phyloP scores from a whole-genome alignment of 306 rosid species.

The Ormosia emarginata region DNA sequence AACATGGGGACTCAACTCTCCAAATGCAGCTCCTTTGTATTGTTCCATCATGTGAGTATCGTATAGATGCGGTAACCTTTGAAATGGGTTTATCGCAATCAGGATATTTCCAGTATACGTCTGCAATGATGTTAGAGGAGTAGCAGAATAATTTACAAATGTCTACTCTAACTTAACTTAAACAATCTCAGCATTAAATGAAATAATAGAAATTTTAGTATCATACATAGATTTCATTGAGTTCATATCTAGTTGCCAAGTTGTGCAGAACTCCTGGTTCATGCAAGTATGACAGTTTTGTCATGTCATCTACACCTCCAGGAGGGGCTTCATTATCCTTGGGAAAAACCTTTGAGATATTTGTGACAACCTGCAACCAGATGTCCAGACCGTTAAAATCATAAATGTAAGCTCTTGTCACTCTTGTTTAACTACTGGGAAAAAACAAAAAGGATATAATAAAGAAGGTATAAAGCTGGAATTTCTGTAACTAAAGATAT shows the following conservation, averaged over 20 bases:
- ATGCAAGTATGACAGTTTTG: slow-evolving; percentile 95
- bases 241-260: slow-evolving; percentile 98
- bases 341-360: slow-evolving; percentile 88
- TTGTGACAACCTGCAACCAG: slow-evolving; percentile 64
- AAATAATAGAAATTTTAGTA: slow-evolving; percentile 7
- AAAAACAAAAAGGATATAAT: not conserved
- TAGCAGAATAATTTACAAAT: slow-evolving; percentile 21
- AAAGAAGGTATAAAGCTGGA: not conserved
- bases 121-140: slow-evolving; percentile 51
- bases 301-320: slow-evolving; percentile 99
- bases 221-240: slow-evolving; percentile 96
- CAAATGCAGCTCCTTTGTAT: slow-evolving; percentile 93
- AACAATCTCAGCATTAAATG: slow-evolving; percentile 11
- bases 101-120: slow-evolving; percentile 98
- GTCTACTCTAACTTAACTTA: slow-evolving; percentile 11
- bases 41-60: slow-evolving; percentile 99
- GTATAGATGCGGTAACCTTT: slow-evolving; percentile 93
- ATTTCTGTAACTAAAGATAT: not conserved
- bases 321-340: slow-evolving; percentile 97
- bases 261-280: slow-evolving; percentile 98
- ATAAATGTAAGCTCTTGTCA: not conserved
- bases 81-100: slow-evolving; percentile 98
- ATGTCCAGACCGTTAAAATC: slow-evolving; percentile 24
- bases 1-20: slow-evolving; percentile 99
- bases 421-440: not conserved